Percentiles rank a stretch among this genome's conserved stretches.
These are phyloP conservation scores for Suhomyces canberraensis DNA, from an alignment of 805 yeast species.

Conservation along the genomic window DNA sequence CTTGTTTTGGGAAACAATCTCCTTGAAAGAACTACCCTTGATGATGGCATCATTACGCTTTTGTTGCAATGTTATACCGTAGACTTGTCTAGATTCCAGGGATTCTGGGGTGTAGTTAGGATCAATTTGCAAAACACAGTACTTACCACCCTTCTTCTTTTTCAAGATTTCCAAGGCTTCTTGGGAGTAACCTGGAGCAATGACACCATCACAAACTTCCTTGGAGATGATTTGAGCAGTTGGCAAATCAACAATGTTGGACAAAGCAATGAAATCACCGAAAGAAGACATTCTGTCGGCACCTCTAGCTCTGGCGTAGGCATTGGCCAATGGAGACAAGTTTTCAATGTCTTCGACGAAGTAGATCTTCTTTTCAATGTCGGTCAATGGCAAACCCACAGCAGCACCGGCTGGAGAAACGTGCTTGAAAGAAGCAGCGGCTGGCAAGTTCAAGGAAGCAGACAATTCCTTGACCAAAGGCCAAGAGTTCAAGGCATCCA, in stretches of 20 bases:
- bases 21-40: slow-evolving; percentile 85
- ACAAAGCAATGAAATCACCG: slow-evolving; percentile 97
- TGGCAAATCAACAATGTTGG: slow-evolving; percentile 93
- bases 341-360: slow-evolving; percentile 93
- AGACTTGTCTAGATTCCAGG: slow-evolving; percentile 89
- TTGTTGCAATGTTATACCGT: slow-evolving; percentile 93
- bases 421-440: slow-evolving; percentile 98
- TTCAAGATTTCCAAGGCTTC: slow-evolving; percentile 87
- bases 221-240: slow-evolving; percentile 96
- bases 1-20: slow-evolving; percentile 85
- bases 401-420: slow-evolving; percentile 99
- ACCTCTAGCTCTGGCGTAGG: slow-evolving; percentile 99
- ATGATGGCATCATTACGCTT: slow-evolving; percentile 97
- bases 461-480: slow-evolving; percentile 96
- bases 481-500: slow-evolving; percentile 98
- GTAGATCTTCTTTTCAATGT: slow-evolving; percentile 89
- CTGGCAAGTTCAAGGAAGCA: slow-evolving; percentile 91
- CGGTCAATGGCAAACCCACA: slow-evolving; percentile 90
- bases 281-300: slow-evolving; percentile 99
- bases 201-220: slow-evolving; percentile 98
- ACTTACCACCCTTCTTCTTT: slow-evolving; percentile 96
- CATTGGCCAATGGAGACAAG: slow-evolving; percentile 94
- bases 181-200: slow-evolving; percentile 94
- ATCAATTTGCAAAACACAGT: slow-evolving; percentile 93
- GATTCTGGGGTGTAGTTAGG: slow-evolving; percentile 84